A percentile compares a stretch with the other conserved stretches of the same genome.
Evolutionary conservation across 2,329 filamentous ascomycete species (phyloP).

Genomic region (Aspergillus phoenicis): DNA sequence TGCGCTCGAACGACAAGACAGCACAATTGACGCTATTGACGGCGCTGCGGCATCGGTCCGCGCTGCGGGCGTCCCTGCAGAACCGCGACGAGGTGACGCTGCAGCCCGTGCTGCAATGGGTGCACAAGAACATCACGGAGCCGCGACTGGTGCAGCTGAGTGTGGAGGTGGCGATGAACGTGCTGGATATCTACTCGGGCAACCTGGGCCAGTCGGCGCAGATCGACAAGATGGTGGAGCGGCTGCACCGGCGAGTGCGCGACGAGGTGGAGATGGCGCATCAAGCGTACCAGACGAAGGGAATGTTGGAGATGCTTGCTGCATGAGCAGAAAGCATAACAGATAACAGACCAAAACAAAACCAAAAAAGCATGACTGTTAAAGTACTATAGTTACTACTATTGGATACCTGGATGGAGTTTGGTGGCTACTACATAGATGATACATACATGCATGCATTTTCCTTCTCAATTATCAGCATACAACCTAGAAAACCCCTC

Average conservation of each 20-base stretch:
- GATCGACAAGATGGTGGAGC: constrained; percentile 70
- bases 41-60: constrained; percentile 83
- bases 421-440: no score
- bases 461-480: neutral
- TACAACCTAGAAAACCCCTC: constrained; percentile 75
- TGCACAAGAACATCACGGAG: constrained; percentile 77
- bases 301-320: constrained; percentile 78
- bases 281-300: constrained; percentile 76
- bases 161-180: constrained; percentile 77
- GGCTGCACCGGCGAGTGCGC: constrained; percentile 70
- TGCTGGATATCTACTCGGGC: constrained; percentile 85
- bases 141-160: constrained; percentile 79
- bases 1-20: constrained; percentile 62
- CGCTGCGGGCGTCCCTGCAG: constrained; percentile 76
- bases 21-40: constrained; percentile 76
- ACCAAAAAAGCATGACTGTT: constrained; percentile 12
- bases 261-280: constrained; percentile 81
- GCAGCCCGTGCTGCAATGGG: constrained; percentile 81
- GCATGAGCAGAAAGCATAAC: neutral
- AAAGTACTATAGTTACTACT: constrained; percentile 20
- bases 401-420: no score
- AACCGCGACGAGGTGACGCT: constrained; percentile 79
- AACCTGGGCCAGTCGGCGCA: constrained; percentile 73
- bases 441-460: no score
- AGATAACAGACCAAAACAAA: neutral